phyloP scores from a whole-genome alignment of 2,329 filamentous ascomycete species.

The Anthostomella pinea region DNA sequence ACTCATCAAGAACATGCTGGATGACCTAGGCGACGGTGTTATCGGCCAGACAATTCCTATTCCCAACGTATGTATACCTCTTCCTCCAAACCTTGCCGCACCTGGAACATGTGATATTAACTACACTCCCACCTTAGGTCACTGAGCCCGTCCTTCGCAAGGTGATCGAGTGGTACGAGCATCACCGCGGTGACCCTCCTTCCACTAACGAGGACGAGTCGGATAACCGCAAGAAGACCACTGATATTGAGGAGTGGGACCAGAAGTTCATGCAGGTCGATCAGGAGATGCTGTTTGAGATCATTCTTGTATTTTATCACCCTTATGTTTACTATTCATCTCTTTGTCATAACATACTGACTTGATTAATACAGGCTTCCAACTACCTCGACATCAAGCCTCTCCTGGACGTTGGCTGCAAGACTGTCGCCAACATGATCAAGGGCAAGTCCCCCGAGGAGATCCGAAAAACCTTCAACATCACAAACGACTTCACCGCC shows the following conservation, averaged over 20 bases:
- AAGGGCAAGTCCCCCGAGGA: slow-evolving; percentile 99
- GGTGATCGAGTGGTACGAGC: slow-evolving; percentile 96
- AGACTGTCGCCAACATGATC: slow-evolving; percentile 99
- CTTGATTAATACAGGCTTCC: slow-evolving; percentile 61
- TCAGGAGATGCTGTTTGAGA: slow-evolving; percentile 99
- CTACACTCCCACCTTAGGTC: slow-evolving; percentile 52
- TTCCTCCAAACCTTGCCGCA: too few relatives aligned
- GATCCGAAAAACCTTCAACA: slow-evolving; percentile 99
- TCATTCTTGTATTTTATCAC: slow-evolving; percentile 75
- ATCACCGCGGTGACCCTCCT: slow-evolving; percentile 88
- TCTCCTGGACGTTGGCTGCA: slow-evolving; percentile 95
- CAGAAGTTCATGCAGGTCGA: slow-evolving; percentile 99
- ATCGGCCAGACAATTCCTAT: slow-evolving; percentile 76
- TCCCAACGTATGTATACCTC: slow-evolving; percentile 62
- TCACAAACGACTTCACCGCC: slow-evolving; percentile 97
- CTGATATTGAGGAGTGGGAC: slow-evolving; percentile 99
- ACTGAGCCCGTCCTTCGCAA: slow-evolving; percentile 93
- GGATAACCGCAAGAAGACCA: slow-evolving; percentile 95
- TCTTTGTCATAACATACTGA: slow-evolving; percentile 21
- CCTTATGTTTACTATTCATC: not conserved
- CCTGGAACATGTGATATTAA: slow-evolving; percentile 7
- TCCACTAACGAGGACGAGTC: slow-evolving; percentile 81
- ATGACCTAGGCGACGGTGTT: slow-evolving; percentile 74
- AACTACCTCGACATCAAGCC: slow-evolving; percentile 99
- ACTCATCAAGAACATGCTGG: slow-evolving; percentile 97